Conservation (phyloP, 2,329 filamentous ascomycete species). For the Pseudogymnoascus sp. region DNA sequence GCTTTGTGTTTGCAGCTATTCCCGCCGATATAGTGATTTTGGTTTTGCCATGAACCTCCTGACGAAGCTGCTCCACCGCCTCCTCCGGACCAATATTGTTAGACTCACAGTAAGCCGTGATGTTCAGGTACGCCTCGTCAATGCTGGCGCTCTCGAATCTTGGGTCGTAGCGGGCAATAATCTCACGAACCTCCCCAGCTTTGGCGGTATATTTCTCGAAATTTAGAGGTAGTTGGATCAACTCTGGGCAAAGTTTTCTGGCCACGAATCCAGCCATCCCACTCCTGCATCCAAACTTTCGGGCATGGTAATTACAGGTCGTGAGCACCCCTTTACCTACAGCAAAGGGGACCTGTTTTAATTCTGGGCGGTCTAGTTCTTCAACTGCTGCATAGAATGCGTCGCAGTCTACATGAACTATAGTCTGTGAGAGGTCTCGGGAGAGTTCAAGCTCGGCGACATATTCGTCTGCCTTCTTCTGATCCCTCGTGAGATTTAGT, state of each 20-base stretch:
- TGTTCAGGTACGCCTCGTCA: constrained; percentile 93
- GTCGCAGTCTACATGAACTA: constrained; percentile 94
- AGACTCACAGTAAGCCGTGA: constrained; percentile 72
- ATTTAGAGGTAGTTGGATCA: constrained; percentile 75
- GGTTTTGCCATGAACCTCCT: constrained; percentile 65
- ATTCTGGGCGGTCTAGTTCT: constrained; percentile 70
- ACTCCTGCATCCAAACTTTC: constrained; percentile 82
- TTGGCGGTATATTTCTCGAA: constrained; percentile 89
- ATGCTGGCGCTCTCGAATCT: constrained; percentile 90
- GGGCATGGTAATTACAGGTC: constrained; percentile 77
- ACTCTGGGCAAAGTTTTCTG: constrained; percentile 80
- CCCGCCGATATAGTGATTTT: constrained; percentile 88
- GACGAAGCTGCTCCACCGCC: constrained; percentile 67
- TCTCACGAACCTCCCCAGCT: constrained; percentile 73
- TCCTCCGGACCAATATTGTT: constrained; percentile 62
- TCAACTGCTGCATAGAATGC: constrained; percentile 97
- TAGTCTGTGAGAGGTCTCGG: constrained; percentile 72
- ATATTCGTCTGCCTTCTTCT: constrained; percentile 70
- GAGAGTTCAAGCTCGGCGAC: constrained; percentile 69
- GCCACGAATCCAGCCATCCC: constrained; percentile 97
- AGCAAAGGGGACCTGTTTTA: constrained; percentile 80
- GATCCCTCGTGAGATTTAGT: constrained; percentile 62
- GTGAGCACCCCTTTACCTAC: constrained; percentile 64
- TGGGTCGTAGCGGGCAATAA: constrained; percentile 80
- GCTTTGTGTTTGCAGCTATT: constrained; percentile 83